These are phyloP conservation scores for Salix exigua DNA, from an alignment of 345 rosid species.

Conservation along the genomic window DNA sequence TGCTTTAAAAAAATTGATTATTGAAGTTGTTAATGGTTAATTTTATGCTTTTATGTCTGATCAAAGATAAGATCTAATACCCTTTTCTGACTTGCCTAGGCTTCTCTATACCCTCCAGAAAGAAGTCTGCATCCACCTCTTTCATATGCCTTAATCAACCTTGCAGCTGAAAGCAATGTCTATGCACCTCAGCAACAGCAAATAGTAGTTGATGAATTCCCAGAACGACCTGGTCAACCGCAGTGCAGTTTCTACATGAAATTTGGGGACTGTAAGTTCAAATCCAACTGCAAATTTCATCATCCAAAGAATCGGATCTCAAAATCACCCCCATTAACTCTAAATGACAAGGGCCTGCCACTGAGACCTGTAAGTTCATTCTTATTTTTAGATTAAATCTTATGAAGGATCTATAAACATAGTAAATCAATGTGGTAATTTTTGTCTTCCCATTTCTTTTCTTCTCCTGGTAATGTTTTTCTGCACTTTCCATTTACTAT, in stretches of 20 bases:
- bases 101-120: slow-evolving; percentile 52
- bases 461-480: not conserved
- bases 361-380: slow-evolving; percentile 80
- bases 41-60: slow-evolving; percentile 15
- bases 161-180: slow-evolving; percentile 35
- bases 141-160: slow-evolving; percentile 39
- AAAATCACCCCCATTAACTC: slow-evolving; percentile 46
- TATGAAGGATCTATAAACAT: not conserved
- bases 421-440: not conserved
- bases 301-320: slow-evolving; percentile 65
- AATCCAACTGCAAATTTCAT: slow-evolving; percentile 75
- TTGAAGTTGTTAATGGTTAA: not conserved
- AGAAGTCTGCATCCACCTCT: slow-evolving; percentile 46
- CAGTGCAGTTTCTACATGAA: slow-evolving; percentile 71
- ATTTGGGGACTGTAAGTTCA: slow-evolving; percentile 91
- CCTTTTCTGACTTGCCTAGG: slow-evolving; percentile 36
- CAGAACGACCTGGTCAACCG: slow-evolving; percentile 92
- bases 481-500: not conserved
- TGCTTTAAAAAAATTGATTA: not conserved
- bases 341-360: slow-evolving; percentile 90
- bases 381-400: not conserved
- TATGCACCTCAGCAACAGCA: slow-evolving; percentile 49
- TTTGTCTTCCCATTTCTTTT: not conserved
- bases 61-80: not conserved
- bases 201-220: slow-evolving; percentile 62